Evolutionary conservation across 164 flowering plant species (phyloP).

Genomic region (Aristolochia fimbriata): DNA sequence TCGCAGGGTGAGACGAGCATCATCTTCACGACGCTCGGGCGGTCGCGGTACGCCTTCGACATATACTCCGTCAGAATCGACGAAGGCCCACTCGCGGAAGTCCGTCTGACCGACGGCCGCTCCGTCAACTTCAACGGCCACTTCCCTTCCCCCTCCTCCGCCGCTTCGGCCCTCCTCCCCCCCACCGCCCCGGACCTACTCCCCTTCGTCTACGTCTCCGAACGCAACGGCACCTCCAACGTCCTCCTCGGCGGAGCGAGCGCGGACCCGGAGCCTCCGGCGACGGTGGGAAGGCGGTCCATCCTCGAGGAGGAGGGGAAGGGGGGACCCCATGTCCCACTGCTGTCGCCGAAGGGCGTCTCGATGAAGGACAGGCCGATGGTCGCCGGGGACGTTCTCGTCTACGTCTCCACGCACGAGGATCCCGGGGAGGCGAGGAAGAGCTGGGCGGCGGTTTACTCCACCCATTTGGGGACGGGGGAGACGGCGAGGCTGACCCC

Average conservation of each 20-base stretch:
- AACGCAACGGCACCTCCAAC: constrained; percentile 43
- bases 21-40: constrained; percentile 54
- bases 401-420: constrained; percentile 82
- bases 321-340: constrained; percentile 30
- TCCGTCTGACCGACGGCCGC: constrained; percentile 47
- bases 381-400: constrained; percentile 35
- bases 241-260: constrained; percentile 37
- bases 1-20: constrained; percentile 24
- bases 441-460: constrained; percentile 89
- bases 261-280: constrained; percentile 1
- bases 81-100: constrained; percentile 18
- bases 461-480: constrained; percentile 44
- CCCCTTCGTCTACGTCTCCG: constrained; percentile 48
- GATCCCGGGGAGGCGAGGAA: constrained; percentile 40
- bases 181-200: constrained; percentile 1
- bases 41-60: constrained; percentile 57
- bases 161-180: constrained; percentile 14
- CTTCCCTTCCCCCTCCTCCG: constrained; percentile 36
- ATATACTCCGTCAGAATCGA: constrained; percentile 29
- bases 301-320: constrained; percentile 19
- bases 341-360: constrained; percentile 13
- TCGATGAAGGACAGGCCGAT: constrained; percentile 75
- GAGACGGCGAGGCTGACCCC: constrained; percentile 66
- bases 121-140: constrained; percentile 78
- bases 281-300: constrained; percentile 15